Conservation (phyloP, 2,329 filamentous ascomycete genomes). For the Sporothrix dimorphospora region DNA sequence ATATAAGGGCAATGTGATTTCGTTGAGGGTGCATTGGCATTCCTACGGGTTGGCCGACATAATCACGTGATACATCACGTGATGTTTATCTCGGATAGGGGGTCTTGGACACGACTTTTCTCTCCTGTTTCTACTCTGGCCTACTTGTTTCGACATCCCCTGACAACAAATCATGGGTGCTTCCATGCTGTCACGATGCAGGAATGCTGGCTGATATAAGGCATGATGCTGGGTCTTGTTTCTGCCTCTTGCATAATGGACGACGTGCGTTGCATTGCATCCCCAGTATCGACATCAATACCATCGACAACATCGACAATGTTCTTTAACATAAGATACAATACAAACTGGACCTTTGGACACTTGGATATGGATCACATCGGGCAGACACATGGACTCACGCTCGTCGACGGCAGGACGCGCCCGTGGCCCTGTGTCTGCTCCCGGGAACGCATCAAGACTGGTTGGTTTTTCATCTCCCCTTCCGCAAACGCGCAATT, state of each 20-base stretch:
- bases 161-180: background rate
- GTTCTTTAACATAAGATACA: background rate
- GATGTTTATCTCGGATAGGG: constrained; percentile 12
- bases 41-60: background rate
- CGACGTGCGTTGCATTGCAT: background rate
- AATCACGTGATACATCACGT: constrained; percentile 1
- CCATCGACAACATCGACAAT: background rate
- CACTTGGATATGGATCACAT: constrained; percentile 13
- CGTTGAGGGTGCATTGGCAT: background rate
- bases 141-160: background rate
- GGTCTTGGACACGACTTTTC: background rate
- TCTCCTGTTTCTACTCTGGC: background rate
- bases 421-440: constrained; percentile 1
- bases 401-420: background rate
- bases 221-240: background rate
- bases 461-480: constrained; percentile 14
- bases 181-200: too few species aligned
- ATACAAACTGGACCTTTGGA: background rate
- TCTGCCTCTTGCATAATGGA: background rate
- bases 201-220: background rate
- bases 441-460: background rate
- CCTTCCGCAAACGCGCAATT: background rate
- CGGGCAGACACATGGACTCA: background rate
- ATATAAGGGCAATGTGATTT: background rate
- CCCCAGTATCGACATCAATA: background rate